A percentile compares a stretch with the other conserved stretches of the same genome.
These are phyloP conservation scores for Ophiosphaerella korrae DNA, from an alignment of 2,329 filamentous ascomycete genomes.

Conservation along the genomic window DNA sequence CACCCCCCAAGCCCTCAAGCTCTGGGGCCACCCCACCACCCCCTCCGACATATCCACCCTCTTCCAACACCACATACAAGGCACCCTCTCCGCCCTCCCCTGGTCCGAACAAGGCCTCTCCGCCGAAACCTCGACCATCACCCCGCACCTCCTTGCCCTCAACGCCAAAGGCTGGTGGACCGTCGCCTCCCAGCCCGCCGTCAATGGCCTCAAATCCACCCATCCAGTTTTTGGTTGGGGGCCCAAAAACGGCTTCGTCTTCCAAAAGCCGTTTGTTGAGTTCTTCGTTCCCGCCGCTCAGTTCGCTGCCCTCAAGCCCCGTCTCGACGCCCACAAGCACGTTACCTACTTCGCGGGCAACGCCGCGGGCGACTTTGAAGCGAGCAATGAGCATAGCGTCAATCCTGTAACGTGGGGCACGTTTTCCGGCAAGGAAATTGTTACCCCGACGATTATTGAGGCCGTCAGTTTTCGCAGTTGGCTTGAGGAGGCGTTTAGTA, in stretches of 20 bases:
- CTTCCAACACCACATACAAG: conserved; percentile 81
- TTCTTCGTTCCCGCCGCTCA: conserved; percentile 82
- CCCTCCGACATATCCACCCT: conserved; percentile 74
- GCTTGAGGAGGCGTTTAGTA: conserved; percentile 93
- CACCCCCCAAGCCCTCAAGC: conserved; percentile 76
- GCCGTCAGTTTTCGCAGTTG: conserved; percentile 92
- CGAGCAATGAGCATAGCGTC: conserved; percentile 68
- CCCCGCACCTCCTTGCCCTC: conserved; percentile 72
- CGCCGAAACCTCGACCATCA: conserved; percentile 83
- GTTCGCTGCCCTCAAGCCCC: conserved; percentile 69
- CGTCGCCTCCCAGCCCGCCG: conserved; percentile 90
- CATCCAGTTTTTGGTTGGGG: conserved; percentile 92
- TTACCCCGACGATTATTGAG: conserved; percentile 95
- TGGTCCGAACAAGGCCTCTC: conserved; percentile 92
- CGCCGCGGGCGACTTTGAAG: conserved; percentile 74
- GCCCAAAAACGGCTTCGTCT: conserved; percentile 88
- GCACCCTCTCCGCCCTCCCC: conserved; percentile 79
- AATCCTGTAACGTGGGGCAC: conserved; percentile 98
- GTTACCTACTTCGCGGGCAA: conserved; percentile 91
- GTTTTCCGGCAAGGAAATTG: conserved; percentile 93
- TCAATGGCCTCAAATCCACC: conserved; percentile 79
- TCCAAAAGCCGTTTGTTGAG: conserved; percentile 98
- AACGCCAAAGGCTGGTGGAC: conserved; percentile 94
- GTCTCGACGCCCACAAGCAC: conserved; percentile 68
- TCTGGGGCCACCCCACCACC: conserved; percentile 82